Evolutionary conservation across 768 basidiomycete species (phyloP), one percentile per base, ranked within the genome.

Genomic region (Mycena albidolilacea): DNA sequence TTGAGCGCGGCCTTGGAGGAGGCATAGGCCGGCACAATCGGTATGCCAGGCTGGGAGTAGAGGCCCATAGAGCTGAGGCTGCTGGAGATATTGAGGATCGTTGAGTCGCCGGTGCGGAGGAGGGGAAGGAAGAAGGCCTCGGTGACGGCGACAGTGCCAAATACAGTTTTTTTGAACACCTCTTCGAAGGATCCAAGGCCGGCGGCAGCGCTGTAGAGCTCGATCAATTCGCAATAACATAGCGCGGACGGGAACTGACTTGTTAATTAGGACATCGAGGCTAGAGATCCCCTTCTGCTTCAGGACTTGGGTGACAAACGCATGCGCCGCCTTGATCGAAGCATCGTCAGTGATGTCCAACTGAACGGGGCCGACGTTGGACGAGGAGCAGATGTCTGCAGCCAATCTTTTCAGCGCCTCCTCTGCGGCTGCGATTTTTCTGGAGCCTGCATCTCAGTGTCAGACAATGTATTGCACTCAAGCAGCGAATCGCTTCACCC

Each of bases 1-100:
- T 71, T 75, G n/a, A 75, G n/a, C 21, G 74, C 74, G 0, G 66
- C 21, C 50, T 75, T 75, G 55, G 52, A 30, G n/a, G 58, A 50
- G 17, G 19, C 48, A n/a, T 50, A 50, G 6, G 48, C 17, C 6
- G 48, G 48, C 19, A 50, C 0, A 15, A 50, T 7, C 0, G 19
- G 17, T 7, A 50, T n/a, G 7, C 4, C 2, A 1, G 19, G 48
- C 19, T 50, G 19, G 19, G 48, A 50, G 48, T 50, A 9, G 19
- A 50, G 48, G 19, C 19, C 17, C 48, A 50, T 19, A 19, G 48
- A 50, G 48, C 48, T 19, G 1, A 50, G 5, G 6, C 19, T 19
- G 19, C 48, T 50, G 19, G 48, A 50, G 48, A 50, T 50, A 9
- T 50, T 50, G 19, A 50, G 48, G 19, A 50, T 50, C 7, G 48